phyloP scores from a whole-genome alignment of 305 asterid genomes.

The Rubia occidens region DNA sequence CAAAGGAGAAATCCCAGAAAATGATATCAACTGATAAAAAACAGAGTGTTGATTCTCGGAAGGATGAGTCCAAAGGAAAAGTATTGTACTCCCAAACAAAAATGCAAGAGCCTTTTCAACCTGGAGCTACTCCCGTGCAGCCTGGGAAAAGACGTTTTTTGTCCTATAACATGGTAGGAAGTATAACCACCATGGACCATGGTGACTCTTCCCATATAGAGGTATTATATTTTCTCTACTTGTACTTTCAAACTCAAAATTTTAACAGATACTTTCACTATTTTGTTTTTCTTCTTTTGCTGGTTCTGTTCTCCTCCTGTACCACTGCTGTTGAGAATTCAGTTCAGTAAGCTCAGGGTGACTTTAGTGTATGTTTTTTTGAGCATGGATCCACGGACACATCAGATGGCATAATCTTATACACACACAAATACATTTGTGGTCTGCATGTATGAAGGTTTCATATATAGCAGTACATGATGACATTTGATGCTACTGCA shows the following conservation, averaged over 20 bases:
- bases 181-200: slow-evolving; percentile 85
- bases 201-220: slow-evolving; percentile 93
- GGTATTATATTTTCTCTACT: slow-evolving; percentile 33
- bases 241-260: not conserved
- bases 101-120: slow-evolving; percentile 86
- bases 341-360: not conserved
- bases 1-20: slow-evolving; percentile 51
- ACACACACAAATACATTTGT: not conserved
- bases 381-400: not conserved
- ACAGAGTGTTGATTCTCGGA: slow-evolving; percentile 28
- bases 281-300: not conserved
- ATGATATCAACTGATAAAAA: slow-evolving; percentile 43
- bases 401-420: not conserved
- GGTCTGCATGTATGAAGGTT: not conserved
- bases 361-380: not conserved
- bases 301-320: not conserved
- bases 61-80: slow-evolving; percentile 32
- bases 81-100: slow-evolving; percentile 36
- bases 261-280: not conserved
- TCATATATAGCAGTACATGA: slow-evolving; percentile 5
- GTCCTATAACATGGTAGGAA: slow-evolving; percentile 89
- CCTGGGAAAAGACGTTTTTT: slow-evolving; percentile 85
- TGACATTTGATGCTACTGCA: slow-evolving; percentile 36
- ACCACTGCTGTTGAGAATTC: not conserved
- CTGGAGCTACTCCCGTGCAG: slow-evolving; percentile 79